Evolutionary conservation across 2,329 filamentous ascomycete genomes (phyloP).

Genomic region (Fusarium coicis): DNA sequence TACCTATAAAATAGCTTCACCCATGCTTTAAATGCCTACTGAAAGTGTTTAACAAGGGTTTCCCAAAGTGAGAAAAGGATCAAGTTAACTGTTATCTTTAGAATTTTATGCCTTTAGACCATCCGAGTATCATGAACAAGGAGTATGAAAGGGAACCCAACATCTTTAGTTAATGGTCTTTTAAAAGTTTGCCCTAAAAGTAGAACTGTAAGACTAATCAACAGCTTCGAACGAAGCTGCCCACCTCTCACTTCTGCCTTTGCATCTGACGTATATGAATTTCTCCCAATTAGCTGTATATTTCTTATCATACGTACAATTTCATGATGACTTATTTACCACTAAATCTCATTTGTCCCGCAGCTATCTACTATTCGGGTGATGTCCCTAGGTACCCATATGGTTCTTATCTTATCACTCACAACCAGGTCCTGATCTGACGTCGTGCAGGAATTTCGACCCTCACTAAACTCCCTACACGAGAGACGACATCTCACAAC

Average conservation of each 20-base stretch:
- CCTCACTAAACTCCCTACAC: neutral
- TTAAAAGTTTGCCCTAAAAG: neutral
- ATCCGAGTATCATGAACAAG: accelerated
- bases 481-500: neutral
- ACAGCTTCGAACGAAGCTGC: neutral
- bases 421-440: conserved; percentile 34
- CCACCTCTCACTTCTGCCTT: neutral
- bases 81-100: neutral
- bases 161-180: neutral
- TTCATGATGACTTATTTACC: no score
- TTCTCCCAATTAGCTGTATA: neutral
- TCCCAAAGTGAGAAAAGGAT: neutral
- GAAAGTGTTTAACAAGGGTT: neutral
- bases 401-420: conserved; percentile 43
- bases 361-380: neutral
- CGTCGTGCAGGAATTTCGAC: conserved; percentile 40
- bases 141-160: neutral
- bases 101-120: neutral
- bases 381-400: neutral
- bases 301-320: no score
- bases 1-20: no score
- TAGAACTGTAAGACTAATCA: neutral
- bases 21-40: neutral
- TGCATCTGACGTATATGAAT: neutral
- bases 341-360: neutral